Evolutionary conservation across 75 land plant genomes (phyloP).

Genomic region (Chamaecyparis obtusa): DNA sequence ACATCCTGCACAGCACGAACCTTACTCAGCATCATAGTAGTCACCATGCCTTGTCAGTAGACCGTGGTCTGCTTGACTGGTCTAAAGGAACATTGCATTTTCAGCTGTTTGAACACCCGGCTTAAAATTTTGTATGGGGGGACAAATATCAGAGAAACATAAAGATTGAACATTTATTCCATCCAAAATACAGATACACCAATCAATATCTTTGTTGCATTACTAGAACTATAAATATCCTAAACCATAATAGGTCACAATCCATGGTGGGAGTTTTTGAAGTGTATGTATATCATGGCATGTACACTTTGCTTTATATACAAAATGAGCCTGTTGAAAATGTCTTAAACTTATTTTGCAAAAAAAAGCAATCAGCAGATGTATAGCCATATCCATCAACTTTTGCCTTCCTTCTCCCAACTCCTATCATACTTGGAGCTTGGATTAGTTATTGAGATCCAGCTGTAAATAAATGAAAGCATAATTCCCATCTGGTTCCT

Average conservation of each 20-base stretch:
- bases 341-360: background rate
- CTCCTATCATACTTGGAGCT: background rate
- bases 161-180: background rate
- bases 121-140: background rate
- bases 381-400: background rate
- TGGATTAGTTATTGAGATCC: background rate
- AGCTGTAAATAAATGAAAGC: background rate
- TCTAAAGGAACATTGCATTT: background rate
- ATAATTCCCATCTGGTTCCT: background rate
- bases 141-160: background rate
- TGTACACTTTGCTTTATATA: background rate
- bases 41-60: background rate
- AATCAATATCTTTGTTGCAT: background rate
- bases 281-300: background rate
- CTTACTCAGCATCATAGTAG: background rate
- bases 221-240: background rate
- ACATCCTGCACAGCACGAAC: background rate
- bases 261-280: background rate
- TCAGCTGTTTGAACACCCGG: background rate
- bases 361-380: background rate
- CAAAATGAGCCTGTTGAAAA: background rate
- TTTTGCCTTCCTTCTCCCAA: background rate
- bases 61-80: background rate
- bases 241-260: background rate
- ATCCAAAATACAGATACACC: background rate